A percentile compares a stretch with the other conserved stretches of the same genome.
These are phyloP conservation scores for Scleromitrula shiraiana DNA, from an alignment of 2,329 filamentous ascomycete species.

Conservation along the genomic window DNA sequence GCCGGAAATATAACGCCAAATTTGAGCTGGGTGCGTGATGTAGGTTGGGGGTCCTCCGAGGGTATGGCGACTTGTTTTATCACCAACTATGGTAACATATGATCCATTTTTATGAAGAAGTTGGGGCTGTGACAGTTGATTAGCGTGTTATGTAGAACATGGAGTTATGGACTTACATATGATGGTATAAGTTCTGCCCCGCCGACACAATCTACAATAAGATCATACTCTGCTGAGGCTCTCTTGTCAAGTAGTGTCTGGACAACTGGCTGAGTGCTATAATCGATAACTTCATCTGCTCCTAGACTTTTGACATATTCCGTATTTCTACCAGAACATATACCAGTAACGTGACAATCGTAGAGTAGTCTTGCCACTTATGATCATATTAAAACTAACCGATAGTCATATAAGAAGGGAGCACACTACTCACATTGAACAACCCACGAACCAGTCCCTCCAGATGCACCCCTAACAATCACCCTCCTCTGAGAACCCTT, in stretches of 20 bases:
- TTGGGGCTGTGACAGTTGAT: slow-evolving; percentile 11
- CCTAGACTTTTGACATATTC: slow-evolving; percentile 22
- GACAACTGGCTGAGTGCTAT: slow-evolving; percentile 18
- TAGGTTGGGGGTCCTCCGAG: slow-evolving; percentile 25
- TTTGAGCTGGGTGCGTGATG: slow-evolving; percentile 20
- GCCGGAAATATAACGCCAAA: slow-evolving; percentile 23
- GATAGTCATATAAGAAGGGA: background rate
- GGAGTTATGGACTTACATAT: slow-evolving; percentile 15
- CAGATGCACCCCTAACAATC: slow-evolving; percentile 24
- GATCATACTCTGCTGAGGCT: slow-evolving; percentile 14
- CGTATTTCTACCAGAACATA: slow-evolving; percentile 24
- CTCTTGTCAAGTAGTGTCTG: slow-evolving; percentile 13
- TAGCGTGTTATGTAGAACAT: background rate
- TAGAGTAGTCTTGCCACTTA: slow-evolving; percentile 24
- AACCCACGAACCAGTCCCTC: slow-evolving; percentile 25
- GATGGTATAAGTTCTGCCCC: slow-evolving; percentile 24
- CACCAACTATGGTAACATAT: slow-evolving; percentile 28
- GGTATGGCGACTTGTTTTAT: slow-evolving; percentile 21
- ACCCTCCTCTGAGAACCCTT: slow-evolving; percentile 17
- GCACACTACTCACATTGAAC: slow-evolving; percentile 19
- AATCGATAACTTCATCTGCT: slow-evolving; percentile 26
- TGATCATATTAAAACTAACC: background rate
- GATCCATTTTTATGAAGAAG: slow-evolving; percentile 22
- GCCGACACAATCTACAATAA: slow-evolving; percentile 31
- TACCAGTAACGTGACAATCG: slow-evolving; percentile 26